Base-by-base conservation (phyloP, 2,329 filamentous ascomycete species). In the Botrytis squamosa region DNA sequence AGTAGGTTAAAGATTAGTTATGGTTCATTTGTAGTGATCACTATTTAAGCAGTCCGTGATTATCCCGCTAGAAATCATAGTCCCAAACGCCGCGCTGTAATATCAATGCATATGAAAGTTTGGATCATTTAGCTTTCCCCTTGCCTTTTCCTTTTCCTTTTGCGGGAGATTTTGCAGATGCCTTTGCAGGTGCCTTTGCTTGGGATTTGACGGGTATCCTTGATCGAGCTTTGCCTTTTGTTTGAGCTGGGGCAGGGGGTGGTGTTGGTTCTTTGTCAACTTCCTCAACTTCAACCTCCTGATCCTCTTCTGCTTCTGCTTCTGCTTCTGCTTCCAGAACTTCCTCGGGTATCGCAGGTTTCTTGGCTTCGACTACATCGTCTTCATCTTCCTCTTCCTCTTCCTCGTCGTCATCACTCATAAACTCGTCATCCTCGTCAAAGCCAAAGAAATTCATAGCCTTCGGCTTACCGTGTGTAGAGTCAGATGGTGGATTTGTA, bases 341-440 rank as follows among this genome's bases (percentile, higher is more conserved):
- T 25, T 88, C 86, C 55, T 91, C 89, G 25, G 25, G 65, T 16
- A 55, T 36, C 9, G 55, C 36, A 40, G 49, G 65, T 79, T 78
- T 29, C 78, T 78, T 29, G 73, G 74, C 72, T 59, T 75, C 65
- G 38, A 69, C 57, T 20, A 70, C 72, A 29, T 73, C 73, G 7
- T 73, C 75, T 20, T 76, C 71, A 0, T 75, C 72, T 33, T 77
- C 76, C 0, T 75, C 74, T 9, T 76, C 76, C 40, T 84, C 82
- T 9, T 84, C 83, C 20, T 88, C 86, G 49, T 91, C 89, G n/a
- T 90, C 88, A 70, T 88, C 88, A 78, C 89, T 92, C 88, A 91
- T 89, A 76, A 91, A 92, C 78, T 93, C 91, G 65, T 94, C 92
- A 71, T 93, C 91, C 49, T 95, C 92, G 75, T 94, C 92, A 83